Base-by-base conservation (phyloP, 371 early-diverging fungal species). In the Basidiobolus meristosporus region DNA sequence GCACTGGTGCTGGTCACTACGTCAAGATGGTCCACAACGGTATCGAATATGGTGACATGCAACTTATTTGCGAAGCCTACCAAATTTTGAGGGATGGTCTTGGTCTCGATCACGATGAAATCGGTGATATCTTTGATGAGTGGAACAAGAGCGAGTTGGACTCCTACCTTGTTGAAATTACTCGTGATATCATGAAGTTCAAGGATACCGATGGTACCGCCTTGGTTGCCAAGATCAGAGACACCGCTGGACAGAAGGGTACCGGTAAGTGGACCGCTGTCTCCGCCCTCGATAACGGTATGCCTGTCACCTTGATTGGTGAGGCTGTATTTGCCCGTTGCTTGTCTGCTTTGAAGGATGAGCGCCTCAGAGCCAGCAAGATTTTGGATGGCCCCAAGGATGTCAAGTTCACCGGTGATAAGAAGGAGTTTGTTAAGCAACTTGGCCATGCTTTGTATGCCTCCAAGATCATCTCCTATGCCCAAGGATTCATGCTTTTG, bases 21-120 rank as follows among this genome's bases (percentile, higher is more conserved):
- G 98, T 99, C 56, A 98, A 99, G 77, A 98, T 97, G 92, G 98
- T 99, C 36, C 98, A 98, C 78, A 99, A 98, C 68, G 98, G 98
- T 56, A 99, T 99, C 52, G 98, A 99, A 63, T 99, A 99, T 60
- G 98, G 96, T 45, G 97, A 95, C 60, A 98, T 99, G 99, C 96
- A 93, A 63, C 73, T 99, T 63, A 86, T 98, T 46, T 77, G 82
- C 51, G 98, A 99, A 70, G 84, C 87, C 41, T 98, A 95, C 68
- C 77, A 84, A 44, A 68, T 96, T 53, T 60, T 97, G 65, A 79
- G 79, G 62, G 79, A 82, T 43, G 77, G 77, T 48, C 67, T 90
- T 32, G 82, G 79, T 37, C 53, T 84, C 42, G 44, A 56, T 41
- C 65, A 82, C 53, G 86, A 83, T 44, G 87, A 96, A 60, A 86